These are phyloP conservation scores for Coemansia sp. DNA, from an alignment of 192 early-diverging fungal species.

Conservation along the genomic window DNA sequence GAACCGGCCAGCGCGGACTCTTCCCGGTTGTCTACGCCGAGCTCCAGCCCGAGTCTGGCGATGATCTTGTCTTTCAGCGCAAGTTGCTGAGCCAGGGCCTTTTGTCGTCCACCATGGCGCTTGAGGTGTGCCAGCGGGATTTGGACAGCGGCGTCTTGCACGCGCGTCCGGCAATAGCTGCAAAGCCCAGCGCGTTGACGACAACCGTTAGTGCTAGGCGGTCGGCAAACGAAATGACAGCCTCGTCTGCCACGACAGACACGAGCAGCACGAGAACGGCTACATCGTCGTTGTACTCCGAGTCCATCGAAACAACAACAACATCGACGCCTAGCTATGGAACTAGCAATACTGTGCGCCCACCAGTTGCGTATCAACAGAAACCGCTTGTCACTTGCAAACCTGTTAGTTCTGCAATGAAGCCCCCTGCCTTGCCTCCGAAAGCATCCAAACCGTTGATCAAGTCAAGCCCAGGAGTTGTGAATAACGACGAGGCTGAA, in stretches of 20 bases:
- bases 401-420: background rate
- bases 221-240: background rate
- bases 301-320: background rate
- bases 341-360: background rate
- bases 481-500: constrained; percentile 10
- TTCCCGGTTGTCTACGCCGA: constrained; percentile 48
- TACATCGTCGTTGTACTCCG: constrained; percentile 1
- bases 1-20: constrained; percentile 33
- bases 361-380: background rate
- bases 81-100: constrained; percentile 23
- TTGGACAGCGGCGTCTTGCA: constrained; percentile 9
- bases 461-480: constrained; percentile 13
- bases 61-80: constrained; percentile 28
- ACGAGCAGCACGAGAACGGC: background rate
- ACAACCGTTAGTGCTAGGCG: constrained; percentile 1
- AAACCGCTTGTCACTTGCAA: background rate
- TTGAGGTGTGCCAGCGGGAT: constrained; percentile 21
- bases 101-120: constrained; percentile 29
- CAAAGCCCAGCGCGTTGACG: background rate
- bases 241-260: constrained; percentile 5
- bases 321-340: background rate
- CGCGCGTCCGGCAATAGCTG: background rate
- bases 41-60: constrained; percentile 33
- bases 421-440: constrained; percentile 1
- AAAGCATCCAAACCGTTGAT: constrained; percentile 11